Evolutionary conservation across 257 asterid species (phyloP), one percentile per base, ranked within the genome.

Genomic region (Solanum chilense): DNA sequence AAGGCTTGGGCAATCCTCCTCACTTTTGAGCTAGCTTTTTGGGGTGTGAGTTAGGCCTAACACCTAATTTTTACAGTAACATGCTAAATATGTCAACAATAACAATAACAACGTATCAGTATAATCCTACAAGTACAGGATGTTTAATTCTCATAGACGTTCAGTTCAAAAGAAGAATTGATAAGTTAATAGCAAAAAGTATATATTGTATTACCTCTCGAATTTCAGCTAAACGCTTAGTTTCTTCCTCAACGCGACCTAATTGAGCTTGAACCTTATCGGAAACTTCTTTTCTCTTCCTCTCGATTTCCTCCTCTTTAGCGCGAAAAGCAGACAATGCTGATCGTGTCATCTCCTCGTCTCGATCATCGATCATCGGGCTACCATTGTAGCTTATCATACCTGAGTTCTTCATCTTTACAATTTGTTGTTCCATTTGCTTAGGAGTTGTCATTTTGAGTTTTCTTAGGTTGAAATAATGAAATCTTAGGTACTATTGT

Each of bases 301-400:
- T 93, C 93, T 95, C 99, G 8, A 96, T 94, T 92, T 96, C 99
- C 64, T 95, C 98, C 85, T 96, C 99, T 90, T 91, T 93, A 2
- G 94, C 98, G 0, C 94, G 98, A 75, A 95, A 96, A 0, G 95
- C 93, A 2, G 96, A 88, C 18, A 96, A 85, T 23, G 98, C 98
- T 2, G 98, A 91, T 80, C 86, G 89, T 3, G 98, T 91, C 96
- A 94, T 92, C 86, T 96, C 99, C 44, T 95, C 99, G 7, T 94
- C 98, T 87, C 89, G 88, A 8, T 93, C 99, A n/a, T 94, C 97
- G 25, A 86, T 87, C 89, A 89, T 4, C 35, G 96, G 95, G 91
- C 95, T 93, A 2, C 93, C 93, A 1, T 62, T 86, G 80, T 92
- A 89, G 85, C 89, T 88, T 49, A 95, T 76, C 81, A 91, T 82